phyloP scores from a whole-genome alignment of 202 grass and related monocot species.

The Musa balbisiana region DNA sequence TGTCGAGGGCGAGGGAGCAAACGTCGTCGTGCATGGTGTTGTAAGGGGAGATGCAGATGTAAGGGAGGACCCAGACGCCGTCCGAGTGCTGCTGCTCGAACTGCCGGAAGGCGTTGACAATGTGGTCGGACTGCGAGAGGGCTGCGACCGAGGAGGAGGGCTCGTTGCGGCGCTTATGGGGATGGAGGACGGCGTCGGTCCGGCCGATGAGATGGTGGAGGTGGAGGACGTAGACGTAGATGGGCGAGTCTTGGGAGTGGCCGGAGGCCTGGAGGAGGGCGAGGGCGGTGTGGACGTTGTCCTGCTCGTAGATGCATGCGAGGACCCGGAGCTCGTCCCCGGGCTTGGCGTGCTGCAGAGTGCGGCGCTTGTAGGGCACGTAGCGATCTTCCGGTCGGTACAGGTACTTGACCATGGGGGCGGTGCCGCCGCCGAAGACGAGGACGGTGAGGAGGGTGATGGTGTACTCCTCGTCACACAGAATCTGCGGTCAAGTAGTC shows the following conservation, averaged over 20 bases:
- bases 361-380: slow-evolving; percentile 27
- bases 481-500: slow-evolving; percentile 25
- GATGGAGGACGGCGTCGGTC: not conserved
- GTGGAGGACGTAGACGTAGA: slow-evolving; percentile 48
- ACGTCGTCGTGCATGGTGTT: slow-evolving; percentile 6
- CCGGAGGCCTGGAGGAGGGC: slow-evolving; percentile 39
- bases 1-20: slow-evolving; percentile 18
- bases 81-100: slow-evolving; percentile 5
- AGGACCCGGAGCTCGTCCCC: slow-evolving; percentile 54
- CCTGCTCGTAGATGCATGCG: slow-evolving; percentile 42
- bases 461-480: slow-evolving; percentile 39
- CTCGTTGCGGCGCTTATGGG: not conserved
- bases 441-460: slow-evolving; percentile 48
- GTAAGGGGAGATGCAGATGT: slow-evolving; percentile 15
- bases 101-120: slow-evolving; percentile 3
- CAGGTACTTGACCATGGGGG: slow-evolving; percentile 26
- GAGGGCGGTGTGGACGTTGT: slow-evolving; percentile 39
- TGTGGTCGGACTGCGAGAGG: slow-evolving; percentile 1
- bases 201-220: slow-evolving; percentile 31
- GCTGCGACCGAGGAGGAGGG: not conserved
- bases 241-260: slow-evolving; percentile 23
- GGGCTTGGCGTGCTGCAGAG: slow-evolving; percentile 28
- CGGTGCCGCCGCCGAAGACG: slow-evolving; percentile 41
- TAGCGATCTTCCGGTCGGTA: slow-evolving; percentile 36
- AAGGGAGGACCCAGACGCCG: slow-evolving; percentile 5